Conservation (phyloP, 257 asterid genomes). For the Parsonsia alboflavescens region DNA sequence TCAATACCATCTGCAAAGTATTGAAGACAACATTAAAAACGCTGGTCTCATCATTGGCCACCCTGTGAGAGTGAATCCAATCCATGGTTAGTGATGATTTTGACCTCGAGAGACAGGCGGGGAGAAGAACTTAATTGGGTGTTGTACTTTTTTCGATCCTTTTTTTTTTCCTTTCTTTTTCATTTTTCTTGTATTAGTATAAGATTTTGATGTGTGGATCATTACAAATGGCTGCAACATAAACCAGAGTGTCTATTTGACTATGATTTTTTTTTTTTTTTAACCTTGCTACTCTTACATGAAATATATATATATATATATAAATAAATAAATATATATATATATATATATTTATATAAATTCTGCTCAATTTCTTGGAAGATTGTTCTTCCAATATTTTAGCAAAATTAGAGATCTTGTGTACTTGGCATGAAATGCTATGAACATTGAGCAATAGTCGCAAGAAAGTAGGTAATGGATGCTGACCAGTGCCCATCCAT, state of each 20-base stretch:
- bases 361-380: neutral
- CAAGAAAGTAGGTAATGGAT: neutral
- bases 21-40: slow-evolving; percentile 17
- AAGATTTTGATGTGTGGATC: slow-evolving; percentile 7
- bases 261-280: neutral
- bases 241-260: neutral
- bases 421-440: neutral
- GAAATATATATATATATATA: too few species aligned
- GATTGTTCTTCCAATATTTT: neutral
- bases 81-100: slow-evolving; percentile 5
- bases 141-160: neutral
- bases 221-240: neutral
- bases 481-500: neutral
- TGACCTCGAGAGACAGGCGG: neutral
- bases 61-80: neutral
- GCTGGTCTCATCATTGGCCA: neutral
- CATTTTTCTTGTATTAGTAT: too few species aligned
- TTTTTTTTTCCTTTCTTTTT: too few species aligned
- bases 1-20: slow-evolving; percentile 51
- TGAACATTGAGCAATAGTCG: neutral
- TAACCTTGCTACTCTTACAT: neutral
- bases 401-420: neutral
- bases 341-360: too few species aligned
- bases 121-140: neutral
- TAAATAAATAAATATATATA: too few species aligned